phyloP scores from a whole-genome alignment of 2,329 filamentous ascomycete genomes.

The Aspergillus caelatus region DNA sequence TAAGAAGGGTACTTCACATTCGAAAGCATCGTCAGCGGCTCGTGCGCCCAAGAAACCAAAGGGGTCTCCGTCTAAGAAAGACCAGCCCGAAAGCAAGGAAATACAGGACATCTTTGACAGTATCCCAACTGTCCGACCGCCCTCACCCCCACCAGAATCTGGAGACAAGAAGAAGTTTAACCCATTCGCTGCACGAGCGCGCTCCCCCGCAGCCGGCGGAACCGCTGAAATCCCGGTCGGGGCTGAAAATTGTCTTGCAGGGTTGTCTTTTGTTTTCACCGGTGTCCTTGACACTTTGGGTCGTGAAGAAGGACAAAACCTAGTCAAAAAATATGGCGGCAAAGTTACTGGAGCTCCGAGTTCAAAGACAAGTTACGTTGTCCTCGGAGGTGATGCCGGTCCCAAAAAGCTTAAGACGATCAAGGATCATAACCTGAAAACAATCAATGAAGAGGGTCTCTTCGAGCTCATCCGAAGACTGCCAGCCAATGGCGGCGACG shows the following conservation, averaged over 20 bases:
- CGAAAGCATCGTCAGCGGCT: conserved; percentile 38
- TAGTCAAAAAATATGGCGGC: conserved; percentile 93
- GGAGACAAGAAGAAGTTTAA: conserved; percentile 74
- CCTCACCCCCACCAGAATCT: conserved; percentile 76
- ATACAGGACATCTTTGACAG: conserved; percentile 85
- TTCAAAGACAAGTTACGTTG: conserved; percentile 90
- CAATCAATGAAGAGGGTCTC: conserved; percentile 90
- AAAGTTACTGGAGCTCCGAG: conserved; percentile 86
- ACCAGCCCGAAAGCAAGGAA: conserved; percentile 67
- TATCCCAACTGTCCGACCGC: conserved; percentile 79
- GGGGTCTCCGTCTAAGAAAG: conserved; percentile 66
- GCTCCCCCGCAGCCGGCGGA: conserved; percentile 65
- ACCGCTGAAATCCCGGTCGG: conserved; percentile 76
- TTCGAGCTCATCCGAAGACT: conserved; percentile 81
- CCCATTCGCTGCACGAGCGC: conserved; percentile 63
- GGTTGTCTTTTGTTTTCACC: conserved; percentile 93
- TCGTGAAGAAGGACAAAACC: conserved; percentile 78
- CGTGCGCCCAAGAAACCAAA: conserved; percentile 51
- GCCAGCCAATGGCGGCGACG: conserved; percentile 82
- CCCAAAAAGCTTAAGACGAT: conserved; percentile 93
- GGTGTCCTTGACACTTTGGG: conserved; percentile 79
- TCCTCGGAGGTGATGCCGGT: conserved; percentile 87
- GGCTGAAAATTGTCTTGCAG: conserved; percentile 84
- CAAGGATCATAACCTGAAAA: conserved; percentile 75
- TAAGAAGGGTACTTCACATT: conserved; percentile 54